A percentile compares a stretch with the other conserved stretches of the same genome.
phyloP scores from a whole-genome alignment of 371 early-diverging fungal genomes.

The Mortierella sp. region DNA sequence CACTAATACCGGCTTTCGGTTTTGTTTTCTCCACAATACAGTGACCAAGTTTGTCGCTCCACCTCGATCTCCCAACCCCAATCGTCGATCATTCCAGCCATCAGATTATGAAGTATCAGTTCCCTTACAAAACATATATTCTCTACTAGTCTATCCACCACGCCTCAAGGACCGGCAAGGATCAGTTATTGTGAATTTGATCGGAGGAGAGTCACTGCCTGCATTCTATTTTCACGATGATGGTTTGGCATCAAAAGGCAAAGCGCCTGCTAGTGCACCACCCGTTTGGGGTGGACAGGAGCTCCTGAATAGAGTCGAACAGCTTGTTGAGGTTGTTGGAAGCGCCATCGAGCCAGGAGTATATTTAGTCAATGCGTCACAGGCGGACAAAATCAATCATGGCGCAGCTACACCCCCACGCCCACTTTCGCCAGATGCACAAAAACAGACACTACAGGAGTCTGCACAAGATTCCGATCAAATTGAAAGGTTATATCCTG shows the following conservation, averaged over 20 bases:
- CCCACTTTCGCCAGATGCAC: constrained; percentile 16
- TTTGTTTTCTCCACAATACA: background rate
- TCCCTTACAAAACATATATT: constrained; percentile 60
- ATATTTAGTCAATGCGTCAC: constrained; percentile 52
- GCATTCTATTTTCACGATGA: constrained; percentile 70
- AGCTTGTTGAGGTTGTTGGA: constrained; percentile 46
- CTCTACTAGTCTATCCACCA: constrained; percentile 61
- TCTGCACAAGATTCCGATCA: background rate
- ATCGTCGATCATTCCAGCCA: constrained; percentile 55
- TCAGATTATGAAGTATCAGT: constrained; percentile 63
- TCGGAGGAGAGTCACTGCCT: constrained; percentile 62
- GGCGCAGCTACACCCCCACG: constrained; percentile 37
- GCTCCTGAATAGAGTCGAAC: constrained; percentile 48
- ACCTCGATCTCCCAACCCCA: constrained; percentile 44
- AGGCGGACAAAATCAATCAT: constrained; percentile 55
- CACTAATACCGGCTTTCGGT: background rate
- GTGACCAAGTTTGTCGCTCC: constrained; percentile 36
- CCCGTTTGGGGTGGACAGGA: constrained; percentile 46
- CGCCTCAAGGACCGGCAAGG: constrained; percentile 67
- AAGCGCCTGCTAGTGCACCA: constrained; percentile 19
- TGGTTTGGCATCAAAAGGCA: constrained; percentile 48
- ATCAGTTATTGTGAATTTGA: constrained; percentile 63
- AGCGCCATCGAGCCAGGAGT: constrained; percentile 55
- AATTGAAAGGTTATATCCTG: constrained; percentile 17
- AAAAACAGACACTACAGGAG: constrained; percentile 19